Evolutionary conservation across 345 rosid species (phyloP), one percentile per base, ranked within the genome.

Genomic region (Odontarrhena argentea): DNA sequence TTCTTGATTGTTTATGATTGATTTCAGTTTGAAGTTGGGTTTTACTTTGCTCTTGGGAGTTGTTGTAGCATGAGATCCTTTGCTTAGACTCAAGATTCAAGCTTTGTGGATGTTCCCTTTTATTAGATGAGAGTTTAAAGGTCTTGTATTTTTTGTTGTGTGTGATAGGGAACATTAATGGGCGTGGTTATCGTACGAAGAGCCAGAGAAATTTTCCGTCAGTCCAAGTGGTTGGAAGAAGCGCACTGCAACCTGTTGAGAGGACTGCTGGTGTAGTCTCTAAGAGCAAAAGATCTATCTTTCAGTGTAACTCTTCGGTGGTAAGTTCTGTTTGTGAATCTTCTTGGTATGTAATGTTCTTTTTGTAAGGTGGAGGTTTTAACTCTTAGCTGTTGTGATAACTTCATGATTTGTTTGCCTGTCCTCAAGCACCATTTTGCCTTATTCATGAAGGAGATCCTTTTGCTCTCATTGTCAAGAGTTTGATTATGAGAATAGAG

Each of bases 281-380:
- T 35, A 50, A 37, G 52, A 68, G 53, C 36, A 65, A 37, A 49
- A 65, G 43, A 48, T 69, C 75, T 65, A 61, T 45, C 60, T 77
- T 73, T 70, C 7, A 48, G n/a, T 80, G 77, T 52, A 77, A 68
- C 47, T 50, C 79, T 69, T 63, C 80, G n/a, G 45, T 77, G 69
- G 88, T 84, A 78, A 22, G 81, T 61, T 67, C 47, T 53, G 1
- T 50, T 22, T 14, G 1, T 44, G 38, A 3, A 28, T 32, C 41
- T 47, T 50, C 65, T 28, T 34, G 26, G 54, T 0, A 0, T 43
- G 43, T 34, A 43, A 44, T 30, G 52, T 53, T 52, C 9, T 15
- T 67, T 37, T 42, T 7, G 8, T 69, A n/a, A 24, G 55, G 40
- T n/a, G 7, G 15, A 12, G 24, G 14, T 9, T 38, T 50, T 12